These are phyloP conservation scores for Solanum chaucha DNA, from an alignment of 257 asterid genomes.

Conservation along the genomic window DNA sequence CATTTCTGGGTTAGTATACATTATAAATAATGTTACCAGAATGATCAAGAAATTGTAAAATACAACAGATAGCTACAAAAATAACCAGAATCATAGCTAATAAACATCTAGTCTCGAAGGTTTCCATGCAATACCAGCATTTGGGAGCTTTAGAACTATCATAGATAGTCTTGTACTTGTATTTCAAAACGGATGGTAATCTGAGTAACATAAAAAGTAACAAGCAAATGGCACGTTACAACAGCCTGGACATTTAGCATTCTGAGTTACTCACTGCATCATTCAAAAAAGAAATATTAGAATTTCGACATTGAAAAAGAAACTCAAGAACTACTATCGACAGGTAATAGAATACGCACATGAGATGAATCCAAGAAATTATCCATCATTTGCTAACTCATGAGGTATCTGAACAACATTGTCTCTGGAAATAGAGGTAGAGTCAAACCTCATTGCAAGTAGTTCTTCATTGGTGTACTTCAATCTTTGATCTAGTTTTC, in stretches of 20 bases:
- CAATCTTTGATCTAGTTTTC: conserved; percentile 73
- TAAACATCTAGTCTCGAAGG: not conserved
- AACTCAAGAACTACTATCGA: not conserved
- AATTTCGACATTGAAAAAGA: not conserved
- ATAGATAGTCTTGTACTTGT: not conserved
- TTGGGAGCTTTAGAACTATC: not conserved
- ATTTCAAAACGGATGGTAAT: not conserved
- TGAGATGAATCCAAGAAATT: not conserved
- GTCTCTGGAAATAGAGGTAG: conserved; percentile 14
- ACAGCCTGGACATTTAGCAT: not conserved
- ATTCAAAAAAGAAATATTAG: not conserved
- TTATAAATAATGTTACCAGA: not conserved
- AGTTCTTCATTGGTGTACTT: conserved; percentile 68
- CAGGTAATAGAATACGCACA: not conserved
- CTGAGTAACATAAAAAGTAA: not conserved
- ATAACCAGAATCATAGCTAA: not conserved
- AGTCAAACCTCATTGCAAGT: conserved; percentile 36
- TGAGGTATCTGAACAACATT: conserved; percentile 9
- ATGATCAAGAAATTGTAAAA: not conserved
- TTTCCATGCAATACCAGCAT: not conserved
- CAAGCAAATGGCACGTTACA: not conserved
- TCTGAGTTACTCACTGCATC: not conserved
- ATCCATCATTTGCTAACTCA: not conserved
- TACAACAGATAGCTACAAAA: not conserved
- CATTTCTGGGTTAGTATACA: not conserved